phyloP scores from a whole-genome alignment of 192 early-diverging fungal genomes.

The Linnemannia schmuckeri region DNA sequence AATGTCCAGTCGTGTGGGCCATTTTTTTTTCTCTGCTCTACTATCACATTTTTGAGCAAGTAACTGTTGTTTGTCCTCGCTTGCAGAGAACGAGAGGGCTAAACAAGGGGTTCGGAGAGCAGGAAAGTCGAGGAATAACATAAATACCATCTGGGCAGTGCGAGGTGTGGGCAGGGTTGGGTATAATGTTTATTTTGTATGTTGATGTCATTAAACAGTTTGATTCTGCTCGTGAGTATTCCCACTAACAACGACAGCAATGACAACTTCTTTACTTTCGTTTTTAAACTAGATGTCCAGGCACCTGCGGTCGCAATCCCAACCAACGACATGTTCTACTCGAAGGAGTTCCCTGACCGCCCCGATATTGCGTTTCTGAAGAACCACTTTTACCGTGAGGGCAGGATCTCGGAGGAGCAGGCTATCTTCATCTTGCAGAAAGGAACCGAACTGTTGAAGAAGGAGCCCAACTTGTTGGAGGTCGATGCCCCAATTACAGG shows the following conservation, averaged over 20 bases:
- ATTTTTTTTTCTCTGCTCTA: background rate
- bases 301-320: slow-evolving; percentile 65
- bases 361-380: slow-evolving; percentile 90
- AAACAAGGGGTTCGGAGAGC: background rate
- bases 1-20: background rate
- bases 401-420: slow-evolving; percentile 91
- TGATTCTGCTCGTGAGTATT: background rate
- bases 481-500: slow-evolving; percentile 94
- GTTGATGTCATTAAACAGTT: background rate
- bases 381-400: slow-evolving; percentile 93
- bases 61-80: background rate
- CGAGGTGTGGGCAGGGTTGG: background rate
- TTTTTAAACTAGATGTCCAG: slow-evolving; percentile 60
- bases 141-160: background rate
- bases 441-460: slow-evolving; percentile 83
- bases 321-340: slow-evolving; percentile 67
- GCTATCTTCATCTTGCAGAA: slow-evolving; percentile 89
- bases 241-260: too few species aligned
- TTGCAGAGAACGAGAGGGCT: background rate
- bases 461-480: slow-evolving; percentile 89
- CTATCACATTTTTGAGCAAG: background rate
- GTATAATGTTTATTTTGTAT: background rate
- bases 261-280: background rate
- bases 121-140: background rate
- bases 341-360: slow-evolving; percentile 69